These are phyloP conservation scores for Maudiozyma turicensis DNA, from an alignment of 805 yeast genomes.

Conservation along the genomic window DNA sequence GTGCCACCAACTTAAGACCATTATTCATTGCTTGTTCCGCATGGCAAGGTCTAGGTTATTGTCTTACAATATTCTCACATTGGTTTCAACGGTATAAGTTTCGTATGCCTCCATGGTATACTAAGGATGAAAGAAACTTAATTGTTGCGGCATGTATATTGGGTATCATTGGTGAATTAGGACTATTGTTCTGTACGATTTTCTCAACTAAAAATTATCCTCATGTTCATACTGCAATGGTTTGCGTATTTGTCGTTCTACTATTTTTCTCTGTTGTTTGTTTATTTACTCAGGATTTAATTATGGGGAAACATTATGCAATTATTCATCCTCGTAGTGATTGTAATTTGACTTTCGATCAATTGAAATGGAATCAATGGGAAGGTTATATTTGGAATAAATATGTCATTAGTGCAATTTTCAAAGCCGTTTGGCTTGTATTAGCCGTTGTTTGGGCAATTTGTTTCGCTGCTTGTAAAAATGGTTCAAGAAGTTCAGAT, in stretches of 20 bases:
- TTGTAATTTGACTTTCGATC: slow-evolving; percentile 7
- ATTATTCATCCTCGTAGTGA: slow-evolving; percentile 27
- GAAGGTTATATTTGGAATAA: slow-evolving; percentile 32
- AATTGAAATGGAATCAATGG: slow-evolving; percentile 27
- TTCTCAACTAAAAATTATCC: slow-evolving; percentile 55
- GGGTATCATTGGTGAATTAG: slow-evolving; percentile 56
- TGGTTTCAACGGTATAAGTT: slow-evolving; percentile 41
- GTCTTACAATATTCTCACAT: slow-evolving; percentile 54
- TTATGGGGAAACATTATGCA: slow-evolving; percentile 39
- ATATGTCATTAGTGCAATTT: slow-evolving; percentile 38
- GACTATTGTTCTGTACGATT: slow-evolving; percentile 63
- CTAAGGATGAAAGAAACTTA: slow-evolving; percentile 31
- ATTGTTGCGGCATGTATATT: slow-evolving; percentile 34
- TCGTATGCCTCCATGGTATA: slow-evolving; percentile 33
- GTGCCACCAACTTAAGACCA: slow-evolving; percentile 80
- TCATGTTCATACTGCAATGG: slow-evolving; percentile 53
- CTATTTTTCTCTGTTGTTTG: slow-evolving; percentile 45
- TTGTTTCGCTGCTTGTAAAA: slow-evolving; percentile 45
- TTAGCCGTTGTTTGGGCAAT: slow-evolving; percentile 60
- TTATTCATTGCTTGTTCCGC: slow-evolving; percentile 72
- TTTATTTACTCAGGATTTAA: slow-evolving; percentile 36
- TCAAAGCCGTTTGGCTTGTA: slow-evolving; percentile 57
- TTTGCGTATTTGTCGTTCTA: slow-evolving; percentile 60
- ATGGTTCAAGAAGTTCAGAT: slow-evolving; percentile 45
- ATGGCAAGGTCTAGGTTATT: slow-evolving; percentile 66